Base-by-base conservation (phyloP, 2,329 filamentous ascomycete genomes). In the Trichoderma arundinaceum region DNA sequence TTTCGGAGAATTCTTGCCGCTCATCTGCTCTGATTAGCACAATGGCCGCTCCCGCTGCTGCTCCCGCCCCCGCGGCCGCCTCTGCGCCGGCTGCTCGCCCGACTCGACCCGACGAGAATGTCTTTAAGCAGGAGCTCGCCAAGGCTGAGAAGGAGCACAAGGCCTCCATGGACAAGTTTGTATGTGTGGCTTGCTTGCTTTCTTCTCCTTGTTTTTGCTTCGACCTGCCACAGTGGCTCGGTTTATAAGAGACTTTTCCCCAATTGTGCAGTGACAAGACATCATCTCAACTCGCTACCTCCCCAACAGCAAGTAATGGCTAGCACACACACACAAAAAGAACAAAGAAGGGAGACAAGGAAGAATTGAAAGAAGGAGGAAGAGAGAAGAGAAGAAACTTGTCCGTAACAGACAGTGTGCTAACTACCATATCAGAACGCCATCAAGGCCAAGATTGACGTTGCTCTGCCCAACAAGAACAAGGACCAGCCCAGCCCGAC, bases 131-230 rank as follows among this genome's bases (percentile, higher is more conserved):
- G 76, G 85, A 86, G 69, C 84, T 97, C 68, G 89, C 87, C 58
- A 87, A 90, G 80, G 90, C 91, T 32, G 92, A 98, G 80, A 96
- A 97, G 83, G 92, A 91, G 71, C 90, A 96, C 80, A 84, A 90
- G 75, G 88, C 87, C 60, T 85, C 90, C 54, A 90, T 95, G 82
- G 89, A 92, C 72, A 75, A 74, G 68, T 73, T 81, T 72, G 80
- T 82, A 77, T 63, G 79, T 74, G 9, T 52, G 43, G 64, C 64
- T 68, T 66, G 69, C 65, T 67, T 65, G 49, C 54, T 46, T 28
- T 49, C 32, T 48, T 32, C 32, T 28, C 13, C 19, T 22, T 17
- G 7, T 10, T 54, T 22, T 22, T 15, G 32, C 15, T 32, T 41
- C n/a, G 33, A 15, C n/a, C 39, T 19, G 15, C 3, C 17, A 9